phyloP scores from a whole-genome alignment of 768 basidiomycete genomes.

The Xanthoconium stramineum region DNA sequence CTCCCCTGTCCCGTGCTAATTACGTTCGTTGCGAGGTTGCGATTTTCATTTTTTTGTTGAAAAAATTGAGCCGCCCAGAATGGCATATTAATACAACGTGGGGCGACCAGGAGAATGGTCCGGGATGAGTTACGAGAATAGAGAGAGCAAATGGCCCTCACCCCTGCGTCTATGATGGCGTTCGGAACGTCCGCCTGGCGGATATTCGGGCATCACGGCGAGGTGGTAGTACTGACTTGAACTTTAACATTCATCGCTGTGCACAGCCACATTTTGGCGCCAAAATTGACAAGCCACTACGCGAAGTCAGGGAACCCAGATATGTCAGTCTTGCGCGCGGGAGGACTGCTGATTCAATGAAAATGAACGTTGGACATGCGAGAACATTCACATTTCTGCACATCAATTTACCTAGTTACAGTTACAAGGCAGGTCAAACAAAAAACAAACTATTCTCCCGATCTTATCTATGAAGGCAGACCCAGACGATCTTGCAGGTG shows the following conservation, averaged over 20 bases:
- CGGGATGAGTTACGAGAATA: slow-evolving; percentile 21
- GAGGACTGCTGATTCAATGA: too few relatives aligned
- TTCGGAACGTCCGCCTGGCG: slow-evolving; percentile 11
- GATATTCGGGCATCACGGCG: slow-evolving; percentile 11
- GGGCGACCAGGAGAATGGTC: slow-evolving; percentile 25
- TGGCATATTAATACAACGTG: slow-evolving; percentile 9
- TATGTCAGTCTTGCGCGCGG: too few relatives aligned
- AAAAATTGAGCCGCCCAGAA: slow-evolving; percentile 16
- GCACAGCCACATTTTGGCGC: background rate
- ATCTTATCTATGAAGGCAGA: too few relatives aligned
- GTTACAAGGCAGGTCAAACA: too few relatives aligned
- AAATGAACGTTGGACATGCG: too few relatives aligned
- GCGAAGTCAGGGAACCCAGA: too few relatives aligned
- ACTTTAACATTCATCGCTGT: background rate
- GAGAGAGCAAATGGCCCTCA: slow-evolving; percentile 13
- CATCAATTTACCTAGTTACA: too few relatives aligned
- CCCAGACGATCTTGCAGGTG: too few relatives aligned
- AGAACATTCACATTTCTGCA: too few relatives aligned
- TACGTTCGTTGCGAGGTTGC: too few relatives aligned
- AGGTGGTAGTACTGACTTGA: background rate
- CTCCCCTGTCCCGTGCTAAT: slow-evolving; percentile 18
- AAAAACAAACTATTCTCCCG: too few relatives aligned
- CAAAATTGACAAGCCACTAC: too few relatives aligned
- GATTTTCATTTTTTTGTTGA: slow-evolving; percentile 6
- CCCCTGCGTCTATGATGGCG: slow-evolving; percentile 18